These are phyloP conservation scores for Ogataea dorogensis DNA, from an alignment of 805 yeast genomes.

Conservation along the genomic window DNA sequence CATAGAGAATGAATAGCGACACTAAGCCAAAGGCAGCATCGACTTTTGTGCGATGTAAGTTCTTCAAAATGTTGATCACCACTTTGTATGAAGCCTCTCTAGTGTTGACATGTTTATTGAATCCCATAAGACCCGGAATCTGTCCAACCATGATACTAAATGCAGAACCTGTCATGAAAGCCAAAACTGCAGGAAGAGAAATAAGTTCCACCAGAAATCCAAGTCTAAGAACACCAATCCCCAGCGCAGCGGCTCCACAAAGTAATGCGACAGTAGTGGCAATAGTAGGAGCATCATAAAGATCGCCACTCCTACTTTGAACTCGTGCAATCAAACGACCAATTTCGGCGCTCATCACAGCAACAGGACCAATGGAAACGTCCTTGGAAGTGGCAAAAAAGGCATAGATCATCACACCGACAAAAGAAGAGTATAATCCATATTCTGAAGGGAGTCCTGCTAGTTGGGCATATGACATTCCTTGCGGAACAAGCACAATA, in stretches of 20 bases:
- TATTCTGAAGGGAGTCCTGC: constrained; percentile 81
- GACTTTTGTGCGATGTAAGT: constrained; percentile 62
- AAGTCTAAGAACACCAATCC: constrained; percentile 75
- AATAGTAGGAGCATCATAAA: constrained; percentile 61
- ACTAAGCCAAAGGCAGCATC: constrained; percentile 92
- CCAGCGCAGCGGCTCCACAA: constrained; percentile 84
- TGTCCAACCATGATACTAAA: constrained; percentile 80
- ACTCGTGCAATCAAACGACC: constrained; percentile 73
- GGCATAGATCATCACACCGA: constrained; percentile 86
- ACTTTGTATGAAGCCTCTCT: constrained; percentile 69
- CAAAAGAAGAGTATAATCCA: constrained; percentile 88
- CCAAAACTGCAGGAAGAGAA: constrained; percentile 88
- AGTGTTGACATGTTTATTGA: constrained; percentile 61
- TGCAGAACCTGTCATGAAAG: constrained; percentile 95
- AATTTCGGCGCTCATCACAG: constrained; percentile 88
- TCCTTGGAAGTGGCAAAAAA: constrained; percentile 94
- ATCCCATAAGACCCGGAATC: constrained; percentile 84
- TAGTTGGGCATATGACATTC: constrained; percentile 90
- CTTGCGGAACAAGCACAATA: constrained; percentile 88
- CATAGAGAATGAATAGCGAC: constrained; percentile 66
- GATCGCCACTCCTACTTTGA: constrained; percentile 38
- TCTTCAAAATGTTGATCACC: constrained; percentile 67
- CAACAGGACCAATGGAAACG: constrained; percentile 95
- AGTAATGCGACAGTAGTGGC: constrained; percentile 78
- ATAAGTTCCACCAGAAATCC: constrained; percentile 89